Evolutionary conservation across 495 filamentous ascomycete species (phyloP), one percentile per base, ranked within the genome.

Genomic region (Amphirosellinia nigrospora): DNA sequence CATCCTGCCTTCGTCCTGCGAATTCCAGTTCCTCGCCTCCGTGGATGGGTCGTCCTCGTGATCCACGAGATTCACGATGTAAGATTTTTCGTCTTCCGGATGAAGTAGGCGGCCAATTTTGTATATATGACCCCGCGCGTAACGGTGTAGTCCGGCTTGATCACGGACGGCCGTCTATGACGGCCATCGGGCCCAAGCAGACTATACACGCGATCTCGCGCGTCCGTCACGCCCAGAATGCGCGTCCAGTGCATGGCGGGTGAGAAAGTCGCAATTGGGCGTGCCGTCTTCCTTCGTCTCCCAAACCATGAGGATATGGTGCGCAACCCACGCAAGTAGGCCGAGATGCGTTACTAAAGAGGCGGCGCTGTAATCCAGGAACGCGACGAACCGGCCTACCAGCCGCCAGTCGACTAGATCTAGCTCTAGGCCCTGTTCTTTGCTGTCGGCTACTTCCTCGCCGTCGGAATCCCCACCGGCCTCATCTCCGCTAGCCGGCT

Each of bases 1-100:
- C 46, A 50, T 50, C 21, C 46, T 50, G 46, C 46, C 46, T 26
- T 50, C 46, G 46, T 50, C 46, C 46, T 50, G 46, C 21, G 46
- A 21, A 50, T 50, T 9, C 46, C 46, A 50, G 46, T 50, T 4
- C 46, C 46, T 50, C 46, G 46, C 21, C 46, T 50, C 8, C 1
- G 26, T 1, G 2, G 21, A 50, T 26, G 46, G 46, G n/a, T 50
- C 46, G 21, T 50, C n/a, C 46, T 50, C 46, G 46, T 50, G 46
- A 21, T 50, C 46, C 0, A 50, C 46, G 46, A 50, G 46, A 9
- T 50, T 50, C 8, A 50, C 46, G 46, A 50, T 21, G 46, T 50
- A 50, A 50, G 46, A 9, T 26, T 50, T 21, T 50, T 50, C 21
- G 46, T 50, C 46, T 23, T 50, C 46, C 21, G 46, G 46, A 50